A percentile compares a stretch with the other conserved stretches of the same genome.
Evolutionary conservation across 352 stramenopile genomes (phyloP).

Genomic region (Plasmopara halstedii): DNA sequence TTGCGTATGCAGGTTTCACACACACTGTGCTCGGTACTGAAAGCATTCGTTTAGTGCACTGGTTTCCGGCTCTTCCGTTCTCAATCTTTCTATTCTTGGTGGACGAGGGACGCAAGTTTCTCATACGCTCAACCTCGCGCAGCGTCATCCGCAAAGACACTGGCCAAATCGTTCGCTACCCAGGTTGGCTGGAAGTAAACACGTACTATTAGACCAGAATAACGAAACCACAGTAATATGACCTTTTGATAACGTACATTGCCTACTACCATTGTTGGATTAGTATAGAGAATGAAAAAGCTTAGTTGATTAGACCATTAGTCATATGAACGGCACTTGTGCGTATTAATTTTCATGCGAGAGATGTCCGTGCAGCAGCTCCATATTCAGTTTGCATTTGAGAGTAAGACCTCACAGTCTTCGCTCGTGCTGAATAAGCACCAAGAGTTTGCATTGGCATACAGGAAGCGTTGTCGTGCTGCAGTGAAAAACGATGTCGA

Average conservation of each 20-base stretch:
- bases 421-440: conserved; percentile 50
- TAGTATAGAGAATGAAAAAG: too few species aligned
- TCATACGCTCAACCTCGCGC: conserved; percentile 79
- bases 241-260: too few species aligned
- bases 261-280: too few species aligned
- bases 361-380: conserved; percentile 1
- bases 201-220: conserved; percentile 79
- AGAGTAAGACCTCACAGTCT: conserved; percentile 39
- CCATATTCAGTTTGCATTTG: conserved; percentile 21
- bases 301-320: too few species aligned
- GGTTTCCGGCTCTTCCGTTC: conserved; percentile 88
- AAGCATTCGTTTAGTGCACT: conserved; percentile 85
- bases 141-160: conserved; percentile 71
- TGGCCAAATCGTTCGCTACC: conserved; percentile 72
- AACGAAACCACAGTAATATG: too few species aligned
- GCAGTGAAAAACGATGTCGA: background rate
- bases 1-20: conserved; percentile 80
- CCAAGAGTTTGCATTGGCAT: conserved; percentile 13
- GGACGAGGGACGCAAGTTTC: conserved; percentile 88
- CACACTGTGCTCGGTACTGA: conserved; percentile 81
- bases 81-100: conserved; percentile 83
- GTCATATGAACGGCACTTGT: too few species aligned
- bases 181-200: conserved; percentile 84
- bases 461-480: conserved; percentile 14
- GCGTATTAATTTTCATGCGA: too few species aligned